Base-by-base conservation (phyloP, 2,329 filamentous ascomycete genomes). In the Hortaea sp. region DNA sequence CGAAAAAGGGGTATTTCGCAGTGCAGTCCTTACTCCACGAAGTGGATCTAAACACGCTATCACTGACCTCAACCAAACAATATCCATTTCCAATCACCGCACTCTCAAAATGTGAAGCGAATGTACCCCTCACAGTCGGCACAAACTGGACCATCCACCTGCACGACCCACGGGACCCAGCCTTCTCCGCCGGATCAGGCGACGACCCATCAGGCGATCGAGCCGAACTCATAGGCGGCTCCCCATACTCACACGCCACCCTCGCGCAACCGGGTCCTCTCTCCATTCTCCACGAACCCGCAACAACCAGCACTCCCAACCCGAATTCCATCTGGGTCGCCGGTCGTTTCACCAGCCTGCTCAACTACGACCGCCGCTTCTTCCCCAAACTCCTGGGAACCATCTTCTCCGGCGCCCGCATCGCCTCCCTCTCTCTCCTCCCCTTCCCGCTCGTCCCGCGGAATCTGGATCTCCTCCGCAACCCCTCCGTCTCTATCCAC, bases 61-160 rank as follows among this genome's bases (percentile, higher is more conserved):
- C 79, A 44, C 71, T 88, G 3, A 70, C 88, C 5, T 82, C 80
- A 20, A 76, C 80, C 45, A 78, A 85, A 46, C 76, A 74, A 3
- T 95, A 87, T 57, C 84, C 88, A 1, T 89, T 83, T 73, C 80
- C 84, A 29, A 87, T 97, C 53, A 90, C 85, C 35, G 83, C 88
- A 0, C 68, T 97, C 12, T 95, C 89, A 0, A 74, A 82, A 42
- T 75, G 81, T 39, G 68, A 79, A 54, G 69, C 79, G 42, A 74
- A 75, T 0, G 74, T 82, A 0, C 88, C 89, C 1, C 66, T 97
- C 34, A 92, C 88, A 0, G 78, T 97, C 10, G 90, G 88, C 20
- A 95, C 88, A 1, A 85, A 84, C 43, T 72, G 82, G 49, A 87
- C 85, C 1, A 72, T 97, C 1, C 85, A 94, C 61, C 76, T 95